A percentile compares a stretch with the other conserved stretches of the same genome.
Evolutionary conservation across 169 alveolate species (phyloP).

Genomic region (Eimeria sp.): DNA sequence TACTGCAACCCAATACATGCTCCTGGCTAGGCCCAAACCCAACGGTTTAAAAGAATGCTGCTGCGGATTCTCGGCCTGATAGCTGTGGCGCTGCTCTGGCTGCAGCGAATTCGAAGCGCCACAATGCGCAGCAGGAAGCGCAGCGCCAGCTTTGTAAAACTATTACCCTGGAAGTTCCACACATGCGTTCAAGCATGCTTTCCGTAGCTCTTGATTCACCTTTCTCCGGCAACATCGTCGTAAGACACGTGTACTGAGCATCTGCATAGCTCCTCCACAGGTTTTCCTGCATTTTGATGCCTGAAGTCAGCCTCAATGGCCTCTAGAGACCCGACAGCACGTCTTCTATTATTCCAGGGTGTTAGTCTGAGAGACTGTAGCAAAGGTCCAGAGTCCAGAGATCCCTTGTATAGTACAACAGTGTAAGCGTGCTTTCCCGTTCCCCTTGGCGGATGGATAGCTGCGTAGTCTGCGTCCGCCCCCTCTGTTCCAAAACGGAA

Average conservation of each 20-base stretch:
- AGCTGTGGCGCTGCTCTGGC: neutral
- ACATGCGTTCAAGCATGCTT: neutral
- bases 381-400: neutral
- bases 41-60: neutral
- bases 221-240: neutral
- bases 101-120: neutral
- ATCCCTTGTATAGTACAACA: constrained; percentile 8
- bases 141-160: neutral
- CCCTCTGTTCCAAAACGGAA: constrained; percentile 18
- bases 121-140: neutral
- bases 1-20: neutral
- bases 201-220: neutral
- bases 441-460: constrained; percentile 32
- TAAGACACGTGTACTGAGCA: constrained; percentile 12
- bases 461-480: constrained; percentile 38
- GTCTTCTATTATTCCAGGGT: neutral
- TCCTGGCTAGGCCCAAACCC: neutral
- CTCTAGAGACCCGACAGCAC: constrained; percentile 10
- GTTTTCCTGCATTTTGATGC: neutral
- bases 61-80: neutral
- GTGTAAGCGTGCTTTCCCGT: constrained; percentile 27
- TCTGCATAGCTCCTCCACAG: constrained; percentile 57
- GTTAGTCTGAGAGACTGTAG: neutral
- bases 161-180: neutral
- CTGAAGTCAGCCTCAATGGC: constrained; percentile 15